These are phyloP conservation scores for Colletotrichum liriopes DNA, from an alignment of 2,329 filamentous ascomycete species.

Conservation along the genomic window DNA sequence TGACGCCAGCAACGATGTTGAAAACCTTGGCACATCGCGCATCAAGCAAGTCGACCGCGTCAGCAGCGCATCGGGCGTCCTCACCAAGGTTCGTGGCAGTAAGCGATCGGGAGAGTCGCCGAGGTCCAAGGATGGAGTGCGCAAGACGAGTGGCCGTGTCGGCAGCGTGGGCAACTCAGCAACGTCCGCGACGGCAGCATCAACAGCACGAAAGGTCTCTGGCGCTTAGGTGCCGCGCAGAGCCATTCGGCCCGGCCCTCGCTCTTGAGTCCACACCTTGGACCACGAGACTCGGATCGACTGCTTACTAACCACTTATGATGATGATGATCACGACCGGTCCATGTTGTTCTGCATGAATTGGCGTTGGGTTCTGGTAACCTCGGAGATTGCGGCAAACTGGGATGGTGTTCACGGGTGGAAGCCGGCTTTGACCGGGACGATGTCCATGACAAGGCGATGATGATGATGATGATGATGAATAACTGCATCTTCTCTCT, in stretches of 20 bases:
- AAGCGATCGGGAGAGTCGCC: constrained; percentile 68
- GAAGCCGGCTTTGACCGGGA: constrained; percentile 31
- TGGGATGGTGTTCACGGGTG: constrained; percentile 39
- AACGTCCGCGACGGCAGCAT: constrained; percentile 58
- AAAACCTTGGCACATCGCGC: constrained; percentile 76
- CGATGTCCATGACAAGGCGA: constrained; percentile 41
- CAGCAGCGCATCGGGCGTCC: constrained; percentile 68
- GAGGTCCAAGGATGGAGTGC: constrained; percentile 70
- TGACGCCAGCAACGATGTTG: constrained; percentile 78
- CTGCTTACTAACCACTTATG: constrained; percentile 50
- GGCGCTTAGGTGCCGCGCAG: constrained; percentile 54
- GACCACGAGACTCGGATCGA: constrained; percentile 33
- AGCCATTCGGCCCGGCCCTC: constrained; percentile 36
- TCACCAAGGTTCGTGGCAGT: constrained; percentile 77
- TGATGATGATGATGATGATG: constrained; percentile 32
- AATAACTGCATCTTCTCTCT: constrained; percentile 29
- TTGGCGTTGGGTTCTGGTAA: constrained; percentile 56
- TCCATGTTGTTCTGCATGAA: constrained; percentile 60
- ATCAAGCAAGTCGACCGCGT: constrained; percentile 70
- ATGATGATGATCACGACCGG: constrained; percentile 63
- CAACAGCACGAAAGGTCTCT: constrained; percentile 70
- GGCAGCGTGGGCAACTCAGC: constrained; percentile 68
- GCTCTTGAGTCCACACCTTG: constrained; percentile 27
- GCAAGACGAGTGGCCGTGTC: constrained; percentile 77
- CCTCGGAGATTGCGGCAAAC: constrained; percentile 39